Conservation (phyloP, 208 protist genomes). For the Crithidia mellificae region DNA sequence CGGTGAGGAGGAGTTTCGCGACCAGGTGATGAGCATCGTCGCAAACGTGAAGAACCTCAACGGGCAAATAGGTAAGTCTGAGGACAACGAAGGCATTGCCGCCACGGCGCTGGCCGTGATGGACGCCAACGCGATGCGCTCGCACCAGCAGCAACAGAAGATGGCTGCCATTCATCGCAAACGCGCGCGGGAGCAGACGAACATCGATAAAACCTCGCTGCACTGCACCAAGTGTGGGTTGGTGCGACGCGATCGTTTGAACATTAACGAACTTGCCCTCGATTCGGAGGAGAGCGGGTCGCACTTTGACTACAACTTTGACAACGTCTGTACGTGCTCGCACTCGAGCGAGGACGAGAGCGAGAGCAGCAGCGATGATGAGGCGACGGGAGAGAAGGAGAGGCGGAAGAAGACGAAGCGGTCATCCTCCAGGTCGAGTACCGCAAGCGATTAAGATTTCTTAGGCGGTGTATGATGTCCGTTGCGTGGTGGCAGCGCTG, state of each 20-base stretch:
- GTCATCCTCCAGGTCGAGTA: neutral
- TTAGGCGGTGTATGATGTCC: too few species aligned
- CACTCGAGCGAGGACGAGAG: conserved; percentile 62
- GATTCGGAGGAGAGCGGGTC: conserved; percentile 89
- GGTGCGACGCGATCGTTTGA: conserved; percentile 80
- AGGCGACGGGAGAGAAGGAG: conserved; percentile 3
- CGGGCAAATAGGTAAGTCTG: conserved; percentile 39
- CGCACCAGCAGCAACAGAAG: conserved; percentile 49
- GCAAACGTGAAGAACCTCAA: conserved; percentile 80
- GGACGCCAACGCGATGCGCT: conserved; percentile 76
- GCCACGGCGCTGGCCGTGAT: conserved; percentile 60
- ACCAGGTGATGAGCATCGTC: conserved; percentile 71
- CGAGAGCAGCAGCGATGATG: conserved; percentile 4
- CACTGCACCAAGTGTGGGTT: conserved; percentile 83
- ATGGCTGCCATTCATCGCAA: conserved; percentile 60
- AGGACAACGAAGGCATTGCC: conserved; percentile 21
- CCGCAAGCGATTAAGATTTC: conserved; percentile 2
- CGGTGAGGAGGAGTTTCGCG: conserved; percentile 67
- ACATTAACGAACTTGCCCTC: conserved; percentile 85
- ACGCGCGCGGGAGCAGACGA: conserved; percentile 74
- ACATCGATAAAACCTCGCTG: conserved; percentile 78
- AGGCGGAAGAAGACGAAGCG: neutral
- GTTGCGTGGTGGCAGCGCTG: too few species aligned
- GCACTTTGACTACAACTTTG: conserved; percentile 92
- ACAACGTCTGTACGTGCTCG: conserved; percentile 79